Conservation (phyloP, 805 yeast genomes). For the Nakazawaea molendinolei region DNA sequence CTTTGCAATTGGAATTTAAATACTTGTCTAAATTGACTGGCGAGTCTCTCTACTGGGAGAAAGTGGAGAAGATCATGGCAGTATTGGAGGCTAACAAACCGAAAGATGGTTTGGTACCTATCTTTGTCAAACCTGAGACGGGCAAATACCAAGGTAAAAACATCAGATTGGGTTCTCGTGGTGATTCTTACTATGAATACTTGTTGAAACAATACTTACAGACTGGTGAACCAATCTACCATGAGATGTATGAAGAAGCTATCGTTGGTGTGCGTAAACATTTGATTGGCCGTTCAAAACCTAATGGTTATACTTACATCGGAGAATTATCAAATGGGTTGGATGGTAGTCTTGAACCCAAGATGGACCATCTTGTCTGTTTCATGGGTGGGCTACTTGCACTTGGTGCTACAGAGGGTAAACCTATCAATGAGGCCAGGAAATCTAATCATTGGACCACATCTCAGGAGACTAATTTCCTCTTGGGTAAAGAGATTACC, state of each 20-base stretch:
- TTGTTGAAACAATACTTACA: slow-evolving; percentile 79
- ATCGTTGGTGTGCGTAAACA: slow-evolving; percentile 71
- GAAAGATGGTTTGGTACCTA: slow-evolving; percentile 75
- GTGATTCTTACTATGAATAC: slow-evolving; percentile 91
- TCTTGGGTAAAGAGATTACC: slow-evolving; percentile 67
- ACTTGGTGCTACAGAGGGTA: slow-evolving; percentile 82
- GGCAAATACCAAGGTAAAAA: slow-evolving; percentile 59
- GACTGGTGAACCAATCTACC: slow-evolving; percentile 61
- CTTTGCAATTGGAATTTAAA: slow-evolving; percentile 82
- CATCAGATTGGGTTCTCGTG: slow-evolving; percentile 84
- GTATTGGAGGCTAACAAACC: slow-evolving; percentile 61
- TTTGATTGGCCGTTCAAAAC: slow-evolving; percentile 52
- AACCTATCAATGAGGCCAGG: slow-evolving; percentile 47
- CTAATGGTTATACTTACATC: slow-evolving; percentile 57
- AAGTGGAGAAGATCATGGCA: slow-evolving; percentile 67
- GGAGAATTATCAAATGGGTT: slow-evolving; percentile 76
- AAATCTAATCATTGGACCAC: slow-evolving; percentile 47
- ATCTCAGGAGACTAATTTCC: slow-evolving; percentile 54
- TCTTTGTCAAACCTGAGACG: slow-evolving; percentile 65
- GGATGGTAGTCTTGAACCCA: slow-evolving; percentile 47
- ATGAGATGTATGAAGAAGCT: slow-evolving; percentile 70
- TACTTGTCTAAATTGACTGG: slow-evolving; percentile 78
- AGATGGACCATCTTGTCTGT: slow-evolving; percentile 92
- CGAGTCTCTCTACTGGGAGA: slow-evolving; percentile 70
- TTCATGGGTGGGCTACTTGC: slow-evolving; percentile 87